Base-by-base conservation (phyloP, 2,329 filamentous ascomycete genomes). In the Trichoderma aggressivum region DNA sequence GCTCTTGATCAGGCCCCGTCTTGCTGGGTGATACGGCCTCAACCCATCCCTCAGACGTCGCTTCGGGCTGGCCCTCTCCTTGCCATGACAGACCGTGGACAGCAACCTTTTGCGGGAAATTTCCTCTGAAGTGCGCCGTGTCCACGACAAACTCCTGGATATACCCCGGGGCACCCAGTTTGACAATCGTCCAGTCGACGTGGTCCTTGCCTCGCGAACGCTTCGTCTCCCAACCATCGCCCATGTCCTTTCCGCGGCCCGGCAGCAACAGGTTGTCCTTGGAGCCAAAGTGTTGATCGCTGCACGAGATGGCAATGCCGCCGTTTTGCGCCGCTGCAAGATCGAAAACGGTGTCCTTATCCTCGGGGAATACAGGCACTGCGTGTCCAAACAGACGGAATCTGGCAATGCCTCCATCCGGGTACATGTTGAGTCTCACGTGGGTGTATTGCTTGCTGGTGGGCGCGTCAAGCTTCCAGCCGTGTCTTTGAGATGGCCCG, bases 151-250 rank as follows among this genome's bases (percentile, higher is more conserved):
- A 83, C 75, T 86, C 89, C 76, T 90, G 87, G 73, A 92, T 86
- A 72, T 85, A 84, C 8, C 89, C 91, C 5, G 88, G 85, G 0
- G 88, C 87, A 28, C 92, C 93, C 24, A 96, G 87, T 61, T 88
- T 87, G 74, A 96, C 88, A 75, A 95, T 89, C n/a, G 90, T 86
- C 92, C 93, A 96, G 81, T 96, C 93, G 24, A 92, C 82, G 80
- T 96, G 93, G 58, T 85, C 89, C 79, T 88, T 89, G 64, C 86
- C 89, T 63, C 93, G 84, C 43, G 91, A 93, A 68, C 93, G 87
- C 74, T 91, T 89, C 70, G 93, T 96, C 82, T 96, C 93, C 93
- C 93, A 96, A 8, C 93, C 93, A 79, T 95, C 93, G 64, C 92
- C 91, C 93, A 96, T 96, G 81, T 96, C 92, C 79, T 91, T 90